Conservation (phyloP, 208 protist species). For the Leptomonas seymouri region DNA sequence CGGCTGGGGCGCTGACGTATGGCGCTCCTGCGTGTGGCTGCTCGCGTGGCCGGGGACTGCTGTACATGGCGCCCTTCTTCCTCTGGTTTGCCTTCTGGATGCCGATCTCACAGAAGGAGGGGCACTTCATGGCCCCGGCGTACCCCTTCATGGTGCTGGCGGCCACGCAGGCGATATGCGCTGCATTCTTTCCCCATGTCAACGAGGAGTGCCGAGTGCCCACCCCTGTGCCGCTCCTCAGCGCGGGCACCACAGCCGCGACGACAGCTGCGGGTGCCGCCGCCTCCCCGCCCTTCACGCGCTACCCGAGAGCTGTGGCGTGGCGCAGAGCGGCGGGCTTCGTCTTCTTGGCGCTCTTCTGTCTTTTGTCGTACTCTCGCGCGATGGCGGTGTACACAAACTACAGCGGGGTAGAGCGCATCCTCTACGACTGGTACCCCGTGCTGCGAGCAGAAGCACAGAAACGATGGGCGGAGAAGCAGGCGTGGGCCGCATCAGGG, state of each 20-base stretch:
- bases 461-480: conserved; percentile 6
- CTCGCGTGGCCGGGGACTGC: conserved; percentile 43
- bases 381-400: conserved; percentile 64
- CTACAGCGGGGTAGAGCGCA: conserved; percentile 75
- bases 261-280: background rate
- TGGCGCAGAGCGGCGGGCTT: conserved; percentile 15
- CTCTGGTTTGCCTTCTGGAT: conserved; percentile 92
- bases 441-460: conserved; percentile 45
- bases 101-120: conserved; percentile 94
- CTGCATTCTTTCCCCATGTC: conserved; percentile 26
- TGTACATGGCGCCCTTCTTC: conserved; percentile 83
- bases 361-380: conserved; percentile 63
- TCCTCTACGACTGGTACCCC: conserved; percentile 62
- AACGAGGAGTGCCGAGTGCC: background rate
- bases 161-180: conserved; percentile 59
- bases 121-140: conserved; percentile 93
- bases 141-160: conserved; percentile 93
- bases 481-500: background rate
- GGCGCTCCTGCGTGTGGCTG: background rate
- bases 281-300: background rate
- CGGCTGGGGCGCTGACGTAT: background rate
- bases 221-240: background rate
- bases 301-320: background rate
- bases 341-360: conserved; percentile 54
- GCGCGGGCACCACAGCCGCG: no score